A percentile compares a stretch with the other conserved stretches of the same genome.
These are phyloP conservation scores for Penicillium capsulatum DNA, from an alignment of 2,329 filamentous ascomycete species.

Conservation along the genomic window DNA sequence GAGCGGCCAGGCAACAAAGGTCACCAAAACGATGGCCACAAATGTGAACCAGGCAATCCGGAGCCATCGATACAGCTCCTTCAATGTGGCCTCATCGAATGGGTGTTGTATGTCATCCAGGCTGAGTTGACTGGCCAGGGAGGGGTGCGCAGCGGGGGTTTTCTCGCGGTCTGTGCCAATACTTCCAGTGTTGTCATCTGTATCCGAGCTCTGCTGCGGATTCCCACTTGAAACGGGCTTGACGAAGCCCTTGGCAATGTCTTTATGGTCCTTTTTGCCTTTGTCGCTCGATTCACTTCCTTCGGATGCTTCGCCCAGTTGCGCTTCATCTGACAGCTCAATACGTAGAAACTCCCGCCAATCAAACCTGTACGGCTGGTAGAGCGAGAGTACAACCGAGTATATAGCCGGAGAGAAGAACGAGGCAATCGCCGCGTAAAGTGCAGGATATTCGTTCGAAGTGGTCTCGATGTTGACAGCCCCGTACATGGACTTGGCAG, in stretches of 20 bases:
- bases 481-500: constrained; percentile 40
- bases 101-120: constrained; percentile 46
- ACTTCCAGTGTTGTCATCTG: constrained; percentile 3
- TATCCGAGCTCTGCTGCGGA: not conserved
- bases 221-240: too few relatives aligned
- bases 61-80: constrained; percentile 36
- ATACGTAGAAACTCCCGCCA: constrained; percentile 48
- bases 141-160: not conserved
- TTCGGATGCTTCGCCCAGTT: constrained; percentile 16
- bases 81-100: constrained; percentile 37
- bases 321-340: constrained; percentile 43
- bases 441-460: constrained; percentile 38
- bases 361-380: constrained; percentile 40
- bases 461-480: constrained; percentile 42
- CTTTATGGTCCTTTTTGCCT: constrained; percentile 6
- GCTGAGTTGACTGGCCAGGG: constrained; percentile 10
- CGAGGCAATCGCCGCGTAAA: constrained; percentile 46
- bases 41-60: constrained; percentile 42
- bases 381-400: constrained; percentile 45
- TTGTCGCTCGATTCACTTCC: constrained; percentile 9
- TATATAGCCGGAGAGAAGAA: constrained; percentile 47
- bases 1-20: constrained; percentile 49
- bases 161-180: constrained; percentile 4
- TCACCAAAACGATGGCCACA: constrained; percentile 43
- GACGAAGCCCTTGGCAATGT: too few relatives aligned